These are phyloP conservation scores for Kodamaea jinghongensis DNA, from an alignment of 805 yeast genomes.

Conservation along the genomic window DNA sequence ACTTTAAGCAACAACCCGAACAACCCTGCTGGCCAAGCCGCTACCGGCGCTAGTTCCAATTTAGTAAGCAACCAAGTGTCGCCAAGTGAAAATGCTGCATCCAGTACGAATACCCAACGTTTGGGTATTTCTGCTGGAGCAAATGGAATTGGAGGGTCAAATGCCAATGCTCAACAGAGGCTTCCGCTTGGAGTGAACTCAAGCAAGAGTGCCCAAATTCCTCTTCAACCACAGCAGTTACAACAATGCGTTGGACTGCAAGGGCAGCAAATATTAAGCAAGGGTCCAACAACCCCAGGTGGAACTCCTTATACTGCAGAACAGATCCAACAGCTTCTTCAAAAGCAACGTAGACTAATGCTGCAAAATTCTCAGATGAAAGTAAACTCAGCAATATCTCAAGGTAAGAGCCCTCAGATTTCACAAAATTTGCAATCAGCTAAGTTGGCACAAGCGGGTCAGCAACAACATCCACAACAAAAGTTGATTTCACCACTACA, in stretches of 20 bases:
- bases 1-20: background rate
- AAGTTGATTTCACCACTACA: slow-evolving; percentile 3
- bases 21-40: background rate
- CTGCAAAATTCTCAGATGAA: slow-evolving; percentile 26
- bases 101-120: too few species aligned
- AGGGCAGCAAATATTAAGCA: slow-evolving; percentile 16
- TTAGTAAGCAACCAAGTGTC: too few species aligned
- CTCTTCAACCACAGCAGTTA: slow-evolving; percentile 6
- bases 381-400: slow-evolving; percentile 3
- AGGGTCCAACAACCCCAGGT: slow-evolving; percentile 48
- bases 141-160: background rate
- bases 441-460: slow-evolving; percentile 3
- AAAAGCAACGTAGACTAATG: slow-evolving; percentile 48
- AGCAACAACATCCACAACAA: slow-evolving; percentile 4
- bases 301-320: slow-evolving; percentile 60
- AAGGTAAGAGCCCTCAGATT: slow-evolving; percentile 5
- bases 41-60: too few species aligned
- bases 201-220: slow-evolving; percentile 1
- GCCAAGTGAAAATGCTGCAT: too few species aligned
- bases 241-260: slow-evolving; percentile 7
- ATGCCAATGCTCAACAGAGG: background rate
- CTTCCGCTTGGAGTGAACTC: background rate
- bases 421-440: slow-evolving; percentile 2
- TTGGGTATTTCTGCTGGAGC: too few species aligned
- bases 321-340: slow-evolving; percentile 57